phyloP scores from a whole-genome alignment of 2,329 filamentous ascomycete species.

The Huntiella abstrusa region DNA sequence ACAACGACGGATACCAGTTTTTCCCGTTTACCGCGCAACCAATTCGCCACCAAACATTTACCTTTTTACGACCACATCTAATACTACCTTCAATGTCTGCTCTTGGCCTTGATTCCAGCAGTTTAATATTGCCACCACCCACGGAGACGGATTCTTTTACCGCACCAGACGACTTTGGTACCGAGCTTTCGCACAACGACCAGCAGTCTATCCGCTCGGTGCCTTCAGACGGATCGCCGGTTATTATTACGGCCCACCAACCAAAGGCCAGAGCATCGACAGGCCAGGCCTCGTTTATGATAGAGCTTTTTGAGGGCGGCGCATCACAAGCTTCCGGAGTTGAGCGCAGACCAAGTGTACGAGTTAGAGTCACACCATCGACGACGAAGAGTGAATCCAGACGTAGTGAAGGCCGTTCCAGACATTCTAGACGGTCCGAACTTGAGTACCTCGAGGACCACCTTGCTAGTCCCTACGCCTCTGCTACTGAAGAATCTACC shows the following conservation, averaged over 20 bases:
- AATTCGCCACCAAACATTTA: no score
- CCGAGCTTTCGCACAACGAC: slow-evolving; percentile 50
- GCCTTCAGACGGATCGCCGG: slow-evolving; percentile 71
- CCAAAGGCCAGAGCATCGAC: slow-evolving; percentile 16
- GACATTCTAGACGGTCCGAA: slow-evolving; percentile 41
- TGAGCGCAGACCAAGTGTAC: slow-evolving; percentile 63
- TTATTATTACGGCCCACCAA: slow-evolving; percentile 63
- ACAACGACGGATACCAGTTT: no score
- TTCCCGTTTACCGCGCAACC: no score
- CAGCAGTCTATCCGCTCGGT: slow-evolving; percentile 61
- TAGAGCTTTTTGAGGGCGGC: slow-evolving; percentile 72
- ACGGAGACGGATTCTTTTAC: slow-evolving; percentile 35
- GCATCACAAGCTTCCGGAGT: slow-evolving; percentile 29
- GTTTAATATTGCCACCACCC: slow-evolving; percentile 52
- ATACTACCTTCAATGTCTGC: slow-evolving; percentile 11
- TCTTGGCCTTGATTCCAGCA: slow-evolving; percentile 38
- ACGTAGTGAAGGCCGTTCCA: slow-evolving; percentile 46
- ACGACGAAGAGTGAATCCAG: background rate
- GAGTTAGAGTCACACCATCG: slow-evolving; percentile 53
- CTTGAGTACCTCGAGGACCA: slow-evolving; percentile 39
- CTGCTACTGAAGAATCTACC: slow-evolving; percentile 62
- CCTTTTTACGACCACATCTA: background rate
- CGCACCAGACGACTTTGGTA: slow-evolving; percentile 41
- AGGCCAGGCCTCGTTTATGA: slow-evolving; percentile 71
- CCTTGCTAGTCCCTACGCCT: slow-evolving; percentile 54